Percentiles rank a stretch among this genome's conserved stretches.
phyloP scores from a whole-genome alignment of 768 basidiomycete species.

The Russula emetica region DNA sequence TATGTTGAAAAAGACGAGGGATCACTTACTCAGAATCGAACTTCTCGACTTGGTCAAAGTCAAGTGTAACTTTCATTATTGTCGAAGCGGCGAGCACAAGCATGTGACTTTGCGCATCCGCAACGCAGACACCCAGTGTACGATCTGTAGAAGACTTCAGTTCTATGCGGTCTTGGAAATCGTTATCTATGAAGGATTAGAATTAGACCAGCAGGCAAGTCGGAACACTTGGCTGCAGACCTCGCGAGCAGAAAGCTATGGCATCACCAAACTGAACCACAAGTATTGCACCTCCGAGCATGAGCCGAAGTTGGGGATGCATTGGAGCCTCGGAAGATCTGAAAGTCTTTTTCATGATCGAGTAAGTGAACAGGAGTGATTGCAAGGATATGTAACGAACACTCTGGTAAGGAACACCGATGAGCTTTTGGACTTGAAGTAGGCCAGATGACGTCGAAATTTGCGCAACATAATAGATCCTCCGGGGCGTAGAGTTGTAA shows the following conservation, averaged over 20 bases:
- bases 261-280: slow-evolving; percentile 74
- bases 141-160: slow-evolving; percentile 63
- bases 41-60: slow-evolving; percentile 53
- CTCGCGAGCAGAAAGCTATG: slow-evolving; percentile 64
- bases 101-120: slow-evolving; percentile 45
- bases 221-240: slow-evolving; percentile 35
- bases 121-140: slow-evolving; percentile 66
- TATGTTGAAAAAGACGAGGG: not conserved
- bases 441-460: slow-evolving; percentile 42
- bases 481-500: slow-evolving; percentile 43
- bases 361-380: not conserved
- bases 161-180: slow-evolving; percentile 67
- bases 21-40: slow-evolving; percentile 61
- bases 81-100: slow-evolving; percentile 62
- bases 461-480: slow-evolving; percentile 61
- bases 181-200: slow-evolving; percentile 46
- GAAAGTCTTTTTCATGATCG: slow-evolving; percentile 45
- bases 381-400: slow-evolving; percentile 40
- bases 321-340: slow-evolving; percentile 59
- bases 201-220: not conserved
- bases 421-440: slow-evolving; percentile 48
- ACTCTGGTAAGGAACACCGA: slow-evolving; percentile 69
- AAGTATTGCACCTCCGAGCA: slow-evolving; percentile 55
- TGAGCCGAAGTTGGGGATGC: slow-evolving; percentile 62
- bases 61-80: slow-evolving; percentile 63